Percentiles rank a stretch among this genome's conserved stretches.
Evolutionary conservation across 345 rosid species (phyloP).

Genomic region (Aquilaria malaccensis): DNA sequence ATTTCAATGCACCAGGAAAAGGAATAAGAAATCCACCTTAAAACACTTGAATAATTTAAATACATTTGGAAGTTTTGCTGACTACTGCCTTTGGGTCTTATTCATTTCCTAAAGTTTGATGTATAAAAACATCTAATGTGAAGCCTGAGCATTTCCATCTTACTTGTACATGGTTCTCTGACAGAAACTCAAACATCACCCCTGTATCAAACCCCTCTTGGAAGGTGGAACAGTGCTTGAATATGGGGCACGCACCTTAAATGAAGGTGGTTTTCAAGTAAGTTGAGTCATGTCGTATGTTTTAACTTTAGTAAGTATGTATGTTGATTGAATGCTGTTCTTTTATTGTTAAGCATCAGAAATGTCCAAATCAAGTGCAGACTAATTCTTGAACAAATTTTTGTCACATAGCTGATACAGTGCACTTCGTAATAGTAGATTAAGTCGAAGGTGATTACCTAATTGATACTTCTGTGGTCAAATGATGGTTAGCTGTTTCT

Average conservation of each 20-base stretch:
- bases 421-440: slow-evolving; percentile 4
- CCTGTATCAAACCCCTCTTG: slow-evolving; percentile 66
- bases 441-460: background rate
- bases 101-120: too few relatives aligned
- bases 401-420: background rate
- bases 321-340: background rate
- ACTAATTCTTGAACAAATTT: background rate
- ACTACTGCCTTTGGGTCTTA: too few relatives aligned
- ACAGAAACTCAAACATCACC: slow-evolving; percentile 92
- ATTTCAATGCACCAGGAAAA: too few relatives aligned
- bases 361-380: background rate
- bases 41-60: too few relatives aligned
- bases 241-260: slow-evolving; percentile 93
- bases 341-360: background rate
- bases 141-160: slow-evolving; percentile 13
- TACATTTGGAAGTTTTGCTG: too few relatives aligned
- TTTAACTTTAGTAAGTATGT: background rate
- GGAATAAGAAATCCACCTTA: too few relatives aligned
- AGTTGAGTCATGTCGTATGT: slow-evolving; percentile 13
- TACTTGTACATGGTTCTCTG: slow-evolving; percentile 6
- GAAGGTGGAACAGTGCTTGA: slow-evolving; percentile 92
- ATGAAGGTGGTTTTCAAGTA: slow-evolving; percentile 99
- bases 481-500: slow-evolving; percentile 1
- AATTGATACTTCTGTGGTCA: background rate
- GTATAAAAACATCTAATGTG: background rate